Base-by-base conservation (phyloP, 2,329 filamentous ascomycete species). In the Fusarium pilosicola region DNA sequence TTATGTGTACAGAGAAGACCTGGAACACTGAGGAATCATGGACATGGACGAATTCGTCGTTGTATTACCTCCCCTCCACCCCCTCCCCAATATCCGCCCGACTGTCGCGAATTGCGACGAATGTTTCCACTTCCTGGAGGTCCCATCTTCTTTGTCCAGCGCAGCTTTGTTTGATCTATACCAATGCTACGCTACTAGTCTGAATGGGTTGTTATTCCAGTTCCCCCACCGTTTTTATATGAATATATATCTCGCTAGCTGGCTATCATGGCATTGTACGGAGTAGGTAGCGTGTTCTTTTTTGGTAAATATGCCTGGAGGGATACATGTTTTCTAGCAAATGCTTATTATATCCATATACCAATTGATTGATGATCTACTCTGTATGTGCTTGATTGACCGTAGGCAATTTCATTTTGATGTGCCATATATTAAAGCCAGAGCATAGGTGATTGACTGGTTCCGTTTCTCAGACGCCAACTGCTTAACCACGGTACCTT, bases 261-360 rank as follows among this genome's bases (percentile, higher is more conserved):
- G 34, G 52, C 62, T 75, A 70, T 28, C 69, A 66, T 62, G 55
- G 72, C 72, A 74, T 75, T 48, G 58, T 60, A 68, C 38, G 73
- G 69, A 75, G 72, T 60, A 52, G 62, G 51, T 60, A 69, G 71
- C 59, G 60, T 74, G 44, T n/a, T 56, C 51, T 41, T 41, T 51
- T 68, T 49, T 28, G 34, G 44, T 38, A 58, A 56, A 65, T 44
- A 32, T 68, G 41, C 42, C 57, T 70, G 39, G 26, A 61, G 49
- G n/a, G 36, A 32, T 30, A 48, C 26, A 41, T 48, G 39, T 59
- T 52, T 58, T 57, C 32, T 48, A 45, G 39, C 36, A 59, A 62
- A 45, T 22, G 32, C 38, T 46, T 42, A 42, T 52, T 46, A 39
- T 56, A 44, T 38, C 7, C 39, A 57, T 72, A 74, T 74, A 64